A percentile compares a stretch with the other conserved stretches of the same genome.
Conservation (phyloP, 306 rosid species). For the Ochetophila trinervis region DNA sequence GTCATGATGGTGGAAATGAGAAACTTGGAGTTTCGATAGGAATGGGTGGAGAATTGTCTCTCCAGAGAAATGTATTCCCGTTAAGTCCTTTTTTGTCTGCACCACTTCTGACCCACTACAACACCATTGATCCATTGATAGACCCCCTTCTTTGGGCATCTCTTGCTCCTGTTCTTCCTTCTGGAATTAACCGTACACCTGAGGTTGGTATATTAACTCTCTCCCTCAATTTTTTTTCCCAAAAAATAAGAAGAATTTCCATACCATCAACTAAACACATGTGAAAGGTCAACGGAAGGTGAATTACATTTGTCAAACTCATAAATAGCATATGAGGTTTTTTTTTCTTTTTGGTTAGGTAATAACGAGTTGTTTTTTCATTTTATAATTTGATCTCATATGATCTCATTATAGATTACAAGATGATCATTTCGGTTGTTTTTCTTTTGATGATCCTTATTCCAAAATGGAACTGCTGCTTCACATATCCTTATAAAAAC, state of each 20-base stretch:
- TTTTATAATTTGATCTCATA: too few relatives aligned
- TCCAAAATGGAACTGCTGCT: too few relatives aligned
- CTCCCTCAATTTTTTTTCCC: neutral
- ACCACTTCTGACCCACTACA: constrained; percentile 78
- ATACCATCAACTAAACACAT: too few relatives aligned
- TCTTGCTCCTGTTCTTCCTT: constrained; percentile 73
- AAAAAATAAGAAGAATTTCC: neutral
- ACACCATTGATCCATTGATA: constrained; percentile 64
- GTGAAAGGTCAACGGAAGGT: too few relatives aligned
- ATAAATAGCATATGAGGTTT: too few relatives aligned
- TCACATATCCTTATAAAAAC: neutral
- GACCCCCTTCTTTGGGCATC: constrained; percentile 92
- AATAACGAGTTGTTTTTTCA: too few relatives aligned
- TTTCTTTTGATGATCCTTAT: too few relatives aligned
- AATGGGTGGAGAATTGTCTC: constrained; percentile 66
- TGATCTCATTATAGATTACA: too few relatives aligned
- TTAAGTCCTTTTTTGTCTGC: constrained; percentile 76
- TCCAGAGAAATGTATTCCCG: constrained; percentile 79
- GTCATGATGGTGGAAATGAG: constrained; percentile 49
- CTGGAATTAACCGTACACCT: constrained; percentile 55
- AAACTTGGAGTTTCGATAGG: constrained; percentile 58
- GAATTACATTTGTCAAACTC: too few relatives aligned
- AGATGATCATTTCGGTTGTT: too few relatives aligned
- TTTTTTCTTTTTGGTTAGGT: too few relatives aligned
- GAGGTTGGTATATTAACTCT: constrained; percentile 64